These are phyloP conservation scores for Prinsepia uniflora DNA, from an alignment of 306 rosid species.

Conservation along the genomic window DNA sequence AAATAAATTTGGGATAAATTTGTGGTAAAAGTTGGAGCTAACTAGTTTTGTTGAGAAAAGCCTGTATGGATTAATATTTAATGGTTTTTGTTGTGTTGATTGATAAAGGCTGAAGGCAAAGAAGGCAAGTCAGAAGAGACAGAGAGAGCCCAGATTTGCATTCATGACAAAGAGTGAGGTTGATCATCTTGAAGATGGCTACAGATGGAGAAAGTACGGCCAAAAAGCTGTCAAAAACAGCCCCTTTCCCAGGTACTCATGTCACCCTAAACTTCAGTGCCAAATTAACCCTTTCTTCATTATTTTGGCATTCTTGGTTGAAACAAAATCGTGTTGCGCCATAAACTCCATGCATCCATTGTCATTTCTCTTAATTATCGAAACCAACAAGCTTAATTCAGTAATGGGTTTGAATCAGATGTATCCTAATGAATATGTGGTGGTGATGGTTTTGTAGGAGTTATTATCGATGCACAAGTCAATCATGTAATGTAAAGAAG, in stretches of 20 bases:
- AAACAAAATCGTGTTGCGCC: no score
- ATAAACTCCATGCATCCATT: no score
- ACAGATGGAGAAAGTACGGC: slow-evolving; percentile 99
- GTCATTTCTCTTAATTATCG: background rate
- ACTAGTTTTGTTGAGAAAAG: background rate
- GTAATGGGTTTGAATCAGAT: background rate
- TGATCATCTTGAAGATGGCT: slow-evolving; percentile 98
- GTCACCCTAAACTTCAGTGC: slow-evolving; percentile 10
- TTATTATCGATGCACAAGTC: slow-evolving; percentile 90
- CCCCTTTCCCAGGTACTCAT: slow-evolving; percentile 81
- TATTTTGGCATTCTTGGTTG: background rate
- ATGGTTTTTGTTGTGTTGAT: slow-evolving; percentile 20
- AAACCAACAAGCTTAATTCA: background rate
- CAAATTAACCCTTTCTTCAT: background rate
- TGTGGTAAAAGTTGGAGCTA: background rate
- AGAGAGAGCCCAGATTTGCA: slow-evolving; percentile 78
- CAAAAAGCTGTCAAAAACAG: slow-evolving; percentile 95
- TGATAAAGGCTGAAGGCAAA: slow-evolving; percentile 61
- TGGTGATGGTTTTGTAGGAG: slow-evolving; percentile 46
- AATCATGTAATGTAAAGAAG: slow-evolving; percentile 84
- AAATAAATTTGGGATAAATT: background rate
- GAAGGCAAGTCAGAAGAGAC: slow-evolving; percentile 74
- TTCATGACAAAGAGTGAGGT: slow-evolving; percentile 98
- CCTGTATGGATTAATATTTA: background rate
- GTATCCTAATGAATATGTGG: background rate